A percentile compares a stretch with the other conserved stretches of the same genome.
phyloP scores from a whole-genome alignment of 208 protist genomes.

The Acanthamoeba healyi region DNA sequence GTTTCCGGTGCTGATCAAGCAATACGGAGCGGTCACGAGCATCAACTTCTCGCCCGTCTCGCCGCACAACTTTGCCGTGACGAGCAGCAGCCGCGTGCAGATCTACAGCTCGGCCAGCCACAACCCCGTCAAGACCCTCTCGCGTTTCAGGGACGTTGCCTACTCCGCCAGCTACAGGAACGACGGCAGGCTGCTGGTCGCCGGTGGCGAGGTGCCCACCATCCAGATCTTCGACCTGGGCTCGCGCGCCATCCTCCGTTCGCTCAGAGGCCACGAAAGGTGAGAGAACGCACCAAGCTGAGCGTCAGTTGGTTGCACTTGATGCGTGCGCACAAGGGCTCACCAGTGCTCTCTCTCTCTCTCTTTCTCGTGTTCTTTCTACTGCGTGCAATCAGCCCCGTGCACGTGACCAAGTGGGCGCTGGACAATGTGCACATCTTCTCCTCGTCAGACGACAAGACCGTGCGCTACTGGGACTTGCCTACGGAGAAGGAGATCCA shows the following conservation, averaged over 20 bases:
- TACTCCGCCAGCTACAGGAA: constrained; percentile 74
- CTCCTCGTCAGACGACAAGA: constrained; percentile 77
- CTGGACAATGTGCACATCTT: constrained; percentile 70
- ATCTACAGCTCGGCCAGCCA: constrained; percentile 78
- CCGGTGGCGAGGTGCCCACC: constrained; percentile 73
- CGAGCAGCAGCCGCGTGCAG: constrained; percentile 80
- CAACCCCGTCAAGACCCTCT: constrained; percentile 78
- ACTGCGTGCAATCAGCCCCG: constrained; percentile 31
- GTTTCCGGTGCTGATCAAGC: constrained; percentile 57
- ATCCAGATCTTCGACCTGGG: constrained; percentile 76
- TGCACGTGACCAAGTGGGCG: constrained; percentile 74
- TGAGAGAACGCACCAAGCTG: too few relatives aligned
- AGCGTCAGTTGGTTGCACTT: not conserved
- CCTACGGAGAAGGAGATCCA: constrained; percentile 41
- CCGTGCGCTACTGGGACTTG: constrained; percentile 78
- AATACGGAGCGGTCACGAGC: constrained; percentile 73
- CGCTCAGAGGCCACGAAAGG: constrained; percentile 68
- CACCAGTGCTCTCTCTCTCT: not conserved
- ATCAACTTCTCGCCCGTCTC: constrained; percentile 75
- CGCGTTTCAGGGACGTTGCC: constrained; percentile 81
- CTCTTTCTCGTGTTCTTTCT: too few relatives aligned
- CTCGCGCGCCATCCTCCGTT: constrained; percentile 51
- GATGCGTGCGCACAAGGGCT: too few relatives aligned
- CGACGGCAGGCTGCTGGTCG: constrained; percentile 82
- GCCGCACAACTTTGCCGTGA: constrained; percentile 81